Evolutionary conservation across 257 asterid species (phyloP).

Genomic region (Solanum rostratum): DNA sequence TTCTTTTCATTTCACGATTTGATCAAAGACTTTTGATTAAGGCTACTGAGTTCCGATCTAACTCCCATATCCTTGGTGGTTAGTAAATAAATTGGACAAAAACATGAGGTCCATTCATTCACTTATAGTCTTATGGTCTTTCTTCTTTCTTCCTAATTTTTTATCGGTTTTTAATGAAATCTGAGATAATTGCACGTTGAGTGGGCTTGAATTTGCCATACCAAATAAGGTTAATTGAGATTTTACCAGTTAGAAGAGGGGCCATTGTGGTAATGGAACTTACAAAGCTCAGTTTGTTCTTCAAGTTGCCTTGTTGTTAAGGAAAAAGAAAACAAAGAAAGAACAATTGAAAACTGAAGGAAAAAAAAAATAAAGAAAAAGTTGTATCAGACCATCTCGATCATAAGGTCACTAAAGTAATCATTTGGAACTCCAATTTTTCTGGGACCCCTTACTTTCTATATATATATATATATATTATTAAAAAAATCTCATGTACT

Average conservation of each 20-base stretch:
- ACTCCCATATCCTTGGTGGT: too few relatives aligned
- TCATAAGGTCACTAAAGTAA: too few relatives aligned
- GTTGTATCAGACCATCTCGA: too few relatives aligned
- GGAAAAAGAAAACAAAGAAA: neutral
- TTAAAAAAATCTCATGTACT: too few relatives aligned
- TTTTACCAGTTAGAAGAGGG: constrained; percentile 29
- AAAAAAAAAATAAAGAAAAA: neutral
- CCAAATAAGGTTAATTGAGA: constrained; percentile 28
- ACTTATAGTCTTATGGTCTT: neutral
- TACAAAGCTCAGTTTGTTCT: neutral
- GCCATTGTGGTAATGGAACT: constrained; percentile 33
- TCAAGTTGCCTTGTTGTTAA: constrained; percentile 4
- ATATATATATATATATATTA: too few relatives aligned
- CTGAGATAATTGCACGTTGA: constrained; percentile 20
- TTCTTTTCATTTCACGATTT: too few relatives aligned
- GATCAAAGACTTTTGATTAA: too few relatives aligned
- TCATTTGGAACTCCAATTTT: too few relatives aligned
- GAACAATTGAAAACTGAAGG: neutral
- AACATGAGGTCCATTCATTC: neutral
- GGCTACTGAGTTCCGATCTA: too few relatives aligned
- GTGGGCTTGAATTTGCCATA: constrained; percentile 28
- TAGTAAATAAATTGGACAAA: neutral
- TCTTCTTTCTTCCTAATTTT: too few relatives aligned
- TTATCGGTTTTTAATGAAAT: too few relatives aligned
- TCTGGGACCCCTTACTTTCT: too few relatives aligned